Conservation (phyloP, 2,329 filamentous ascomycete genomes). For the Alternaria sp. region DNA sequence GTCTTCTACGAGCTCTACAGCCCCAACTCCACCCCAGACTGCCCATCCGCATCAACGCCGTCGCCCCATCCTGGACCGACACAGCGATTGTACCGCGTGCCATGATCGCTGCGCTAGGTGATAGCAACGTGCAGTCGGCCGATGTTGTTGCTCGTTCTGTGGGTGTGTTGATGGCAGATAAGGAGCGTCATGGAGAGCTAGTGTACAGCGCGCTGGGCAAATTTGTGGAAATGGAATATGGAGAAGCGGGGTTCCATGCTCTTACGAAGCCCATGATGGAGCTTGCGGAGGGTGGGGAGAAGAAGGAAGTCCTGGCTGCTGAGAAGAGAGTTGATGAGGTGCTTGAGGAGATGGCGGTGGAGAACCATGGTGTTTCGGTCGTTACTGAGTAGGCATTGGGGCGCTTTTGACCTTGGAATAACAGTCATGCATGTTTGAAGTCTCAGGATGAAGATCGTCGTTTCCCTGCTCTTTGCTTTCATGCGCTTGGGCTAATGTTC, state of each 20-base stretch:
- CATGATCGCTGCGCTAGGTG: conserved; percentile 22
- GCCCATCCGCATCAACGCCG: conserved; percentile 43
- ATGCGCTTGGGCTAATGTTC: background rate
- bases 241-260: conserved; percentile 26
- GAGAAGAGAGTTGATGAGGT: background rate
- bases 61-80: conserved; percentile 41
- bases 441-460: background rate
- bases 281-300: background rate
- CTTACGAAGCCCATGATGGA: conserved; percentile 26
- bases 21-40: conserved; percentile 25
- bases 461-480: background rate
- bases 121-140: conserved; percentile 24
- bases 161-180: conserved; percentile 34
- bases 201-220: conserved; percentile 32
- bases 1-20: conserved; percentile 36
- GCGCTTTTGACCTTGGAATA: background rate
- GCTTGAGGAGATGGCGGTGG: background rate
- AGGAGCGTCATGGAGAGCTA: conserved; percentile 32
- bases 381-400: background rate
- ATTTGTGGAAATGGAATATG: conserved; percentile 39
- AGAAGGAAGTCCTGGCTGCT: conserved; percentile 2
- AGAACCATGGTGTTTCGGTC: background rate
- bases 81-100: conserved; percentile 29
- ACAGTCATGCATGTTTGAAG: background rate
- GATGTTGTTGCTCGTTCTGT: conserved; percentile 35